Conservation (phyloP, 2,329 filamentous ascomycete species). For the Ascochyta lentis region DNA sequence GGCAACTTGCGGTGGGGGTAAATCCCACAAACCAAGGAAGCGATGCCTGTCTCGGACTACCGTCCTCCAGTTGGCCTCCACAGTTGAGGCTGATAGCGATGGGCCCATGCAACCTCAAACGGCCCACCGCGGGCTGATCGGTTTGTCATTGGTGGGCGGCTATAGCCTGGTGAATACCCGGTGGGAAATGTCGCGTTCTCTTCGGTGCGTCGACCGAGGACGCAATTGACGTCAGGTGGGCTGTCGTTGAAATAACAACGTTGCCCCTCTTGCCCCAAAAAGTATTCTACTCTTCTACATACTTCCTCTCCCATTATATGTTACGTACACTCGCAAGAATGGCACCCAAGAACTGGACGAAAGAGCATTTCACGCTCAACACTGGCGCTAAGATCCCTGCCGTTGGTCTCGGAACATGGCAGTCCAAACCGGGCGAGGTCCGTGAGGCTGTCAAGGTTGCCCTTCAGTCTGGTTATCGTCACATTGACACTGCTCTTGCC, state of each 20-base stretch:
- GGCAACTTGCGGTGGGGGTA: background rate
- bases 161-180: slow-evolving; percentile 3
- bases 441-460: slow-evolving; percentile 74
- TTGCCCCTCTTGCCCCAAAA: slow-evolving; percentile 4
- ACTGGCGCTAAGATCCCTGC: slow-evolving; percentile 78
- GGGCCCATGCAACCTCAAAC: slow-evolving; percentile 5
- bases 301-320: slow-evolving; percentile 21
- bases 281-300: background rate
- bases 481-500: slow-evolving; percentile 77
- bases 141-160: slow-evolving; percentile 8
- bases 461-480: slow-evolving; percentile 72
- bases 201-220: slow-evolving; percentile 14
- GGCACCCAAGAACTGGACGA: slow-evolving; percentile 45
- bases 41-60: slow-evolving; percentile 1
- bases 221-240: slow-evolving; percentile 22
- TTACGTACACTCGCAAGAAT: slow-evolving; percentile 39
- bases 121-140: slow-evolving; percentile 13
- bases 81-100: slow-evolving; percentile 13
- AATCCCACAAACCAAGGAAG: slow-evolving; percentile 8
- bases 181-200: slow-evolving; percentile 16
- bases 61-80: slow-evolving; percentile 6
- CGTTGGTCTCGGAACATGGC: slow-evolving; percentile 80
- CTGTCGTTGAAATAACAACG: slow-evolving; percentile 14
- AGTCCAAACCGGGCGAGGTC: slow-evolving; percentile 73
- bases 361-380: slow-evolving; percentile 44